Conservation (phyloP, 164 flowering plant genomes). For the Nymphaea colorata region DNA sequence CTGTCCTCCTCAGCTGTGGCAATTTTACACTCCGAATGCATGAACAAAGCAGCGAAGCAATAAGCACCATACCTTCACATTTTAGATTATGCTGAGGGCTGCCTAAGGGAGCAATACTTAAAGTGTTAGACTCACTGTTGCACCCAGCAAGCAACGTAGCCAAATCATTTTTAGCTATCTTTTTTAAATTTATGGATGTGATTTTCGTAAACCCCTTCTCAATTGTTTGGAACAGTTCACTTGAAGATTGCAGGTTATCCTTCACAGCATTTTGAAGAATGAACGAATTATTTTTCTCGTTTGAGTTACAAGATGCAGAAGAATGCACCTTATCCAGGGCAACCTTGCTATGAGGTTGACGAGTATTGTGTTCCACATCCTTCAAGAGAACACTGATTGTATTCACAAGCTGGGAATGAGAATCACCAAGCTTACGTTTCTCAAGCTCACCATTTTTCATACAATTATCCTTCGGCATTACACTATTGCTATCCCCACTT, state of each 20-base stretch:
- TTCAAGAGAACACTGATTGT: conserved; percentile 40
- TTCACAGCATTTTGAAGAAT: conserved; percentile 17
- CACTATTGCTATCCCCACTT: conserved; percentile 18
- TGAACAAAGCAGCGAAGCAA: conserved; percentile 88
- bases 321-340: conserved; percentile 14
- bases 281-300: conserved; percentile 8
- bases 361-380: conserved; percentile 46
- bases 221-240: conserved; percentile 28
- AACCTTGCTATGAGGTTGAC: conserved; percentile 16
- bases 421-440: conserved; percentile 21
- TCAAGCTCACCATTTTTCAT: conserved; percentile 25
- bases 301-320: conserved; percentile 2
- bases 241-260: conserved; percentile 25
- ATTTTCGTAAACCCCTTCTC: conserved; percentile 36
- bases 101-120: conserved; percentile 50
- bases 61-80: conserved; percentile 95
- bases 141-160: conserved; percentile 51
- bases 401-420: conserved; percentile 46
- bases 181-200: conserved; percentile 42
- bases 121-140: conserved; percentile 65
- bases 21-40: conserved; percentile 87
- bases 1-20: conserved; percentile 80
- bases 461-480: conserved; percentile 12
- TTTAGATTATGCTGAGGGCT: conserved; percentile 41
- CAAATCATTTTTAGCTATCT: conserved; percentile 44